Evolutionary conservation across 2,329 filamentous ascomycete species (phyloP).

Genomic region (Cylindrodendrum hubeiense): DNA sequence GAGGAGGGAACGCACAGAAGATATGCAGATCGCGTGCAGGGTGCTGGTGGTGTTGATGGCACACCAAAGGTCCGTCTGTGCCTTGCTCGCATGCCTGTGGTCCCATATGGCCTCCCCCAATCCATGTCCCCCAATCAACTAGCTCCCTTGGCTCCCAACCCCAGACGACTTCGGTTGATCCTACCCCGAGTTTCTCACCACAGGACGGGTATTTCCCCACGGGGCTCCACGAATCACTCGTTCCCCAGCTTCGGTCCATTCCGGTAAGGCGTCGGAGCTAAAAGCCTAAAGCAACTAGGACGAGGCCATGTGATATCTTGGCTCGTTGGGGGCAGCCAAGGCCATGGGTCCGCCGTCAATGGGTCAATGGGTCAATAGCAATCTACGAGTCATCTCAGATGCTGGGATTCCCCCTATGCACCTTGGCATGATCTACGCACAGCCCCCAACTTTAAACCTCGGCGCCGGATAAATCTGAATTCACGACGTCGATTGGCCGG

Average conservation of each 20-base stretch:
- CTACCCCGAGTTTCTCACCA: background rate
- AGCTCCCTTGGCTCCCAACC: background rate
- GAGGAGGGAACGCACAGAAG: background rate
- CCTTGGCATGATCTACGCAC: background rate
- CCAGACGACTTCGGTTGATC: slow-evolving; percentile 10
- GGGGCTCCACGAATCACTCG: slow-evolving; percentile 22
- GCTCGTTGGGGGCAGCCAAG: too few species aligned
- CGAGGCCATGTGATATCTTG: slow-evolving; percentile 6
- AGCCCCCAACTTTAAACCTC: slow-evolving; percentile 6
- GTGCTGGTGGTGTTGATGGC: background rate
- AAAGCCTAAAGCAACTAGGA: slow-evolving; percentile 9
- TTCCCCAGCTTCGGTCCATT: slow-evolving; percentile 8
- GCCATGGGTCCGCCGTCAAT: too few species aligned
- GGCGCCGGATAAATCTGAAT: slow-evolving; percentile 8
- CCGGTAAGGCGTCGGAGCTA: slow-evolving; percentile 4
- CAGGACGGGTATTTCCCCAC: slow-evolving; percentile 17
- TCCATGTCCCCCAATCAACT: background rate
- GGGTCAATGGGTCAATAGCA: background rate
- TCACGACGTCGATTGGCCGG: background rate
- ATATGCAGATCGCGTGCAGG: slow-evolving; percentile 33
- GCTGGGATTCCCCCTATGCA: background rate
- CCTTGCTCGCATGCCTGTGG: too few species aligned
- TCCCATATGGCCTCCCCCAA: background rate
- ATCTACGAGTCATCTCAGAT: background rate
- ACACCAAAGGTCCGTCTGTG: background rate